A percentile compares a stretch with the other conserved stretches of the same genome.
Evolutionary conservation across 225 moss, liverwort and hornwort species (phyloP).

Genomic region (Lunularia cruciata): DNA sequence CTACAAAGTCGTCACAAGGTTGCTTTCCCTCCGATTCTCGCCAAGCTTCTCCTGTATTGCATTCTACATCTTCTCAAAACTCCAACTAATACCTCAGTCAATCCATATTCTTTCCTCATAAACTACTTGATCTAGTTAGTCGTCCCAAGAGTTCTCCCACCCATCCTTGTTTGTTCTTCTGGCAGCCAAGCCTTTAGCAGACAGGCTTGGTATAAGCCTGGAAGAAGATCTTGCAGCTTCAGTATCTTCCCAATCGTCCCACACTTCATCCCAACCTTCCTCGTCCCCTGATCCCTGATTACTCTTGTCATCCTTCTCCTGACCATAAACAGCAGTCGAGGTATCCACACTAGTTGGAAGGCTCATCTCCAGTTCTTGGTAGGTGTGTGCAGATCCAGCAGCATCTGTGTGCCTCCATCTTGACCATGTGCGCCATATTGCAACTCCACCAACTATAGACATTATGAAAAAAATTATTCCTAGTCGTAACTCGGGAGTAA

Average conservation of each 20-base stretch:
- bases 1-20: conserved; percentile 21
- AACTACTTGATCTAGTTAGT: conserved; percentile 6
- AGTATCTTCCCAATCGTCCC: conserved; percentile 21
- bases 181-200: conserved; percentile 24
- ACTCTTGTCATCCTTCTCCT: conserved; percentile 14
- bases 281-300: conserved; percentile 9
- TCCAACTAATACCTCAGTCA: background rate
- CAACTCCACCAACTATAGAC: conserved; percentile 9
- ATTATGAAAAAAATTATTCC: conserved; percentile 13
- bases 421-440: conserved; percentile 14
- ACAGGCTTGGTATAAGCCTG: conserved; percentile 19
- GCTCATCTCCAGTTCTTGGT: conserved; percentile 24
- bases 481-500: conserved; percentile 10
- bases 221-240: conserved; percentile 23
- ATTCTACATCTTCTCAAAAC: background rate
- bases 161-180: conserved; percentile 27
- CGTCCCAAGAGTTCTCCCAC: conserved; percentile 24
- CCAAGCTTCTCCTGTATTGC: background rate
- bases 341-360: conserved; percentile 7
- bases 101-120: background rate
- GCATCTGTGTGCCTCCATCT: conserved; percentile 12
- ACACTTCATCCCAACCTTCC: conserved; percentile 10
- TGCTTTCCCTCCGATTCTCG: background rate
- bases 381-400: conserved; percentile 8
- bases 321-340: background rate